A percentile compares a stretch with the other conserved stretches of the same genome.
Evolutionary conservation across 805 yeast species (phyloP).

Genomic region (Monosporozyma aerobia): DNA sequence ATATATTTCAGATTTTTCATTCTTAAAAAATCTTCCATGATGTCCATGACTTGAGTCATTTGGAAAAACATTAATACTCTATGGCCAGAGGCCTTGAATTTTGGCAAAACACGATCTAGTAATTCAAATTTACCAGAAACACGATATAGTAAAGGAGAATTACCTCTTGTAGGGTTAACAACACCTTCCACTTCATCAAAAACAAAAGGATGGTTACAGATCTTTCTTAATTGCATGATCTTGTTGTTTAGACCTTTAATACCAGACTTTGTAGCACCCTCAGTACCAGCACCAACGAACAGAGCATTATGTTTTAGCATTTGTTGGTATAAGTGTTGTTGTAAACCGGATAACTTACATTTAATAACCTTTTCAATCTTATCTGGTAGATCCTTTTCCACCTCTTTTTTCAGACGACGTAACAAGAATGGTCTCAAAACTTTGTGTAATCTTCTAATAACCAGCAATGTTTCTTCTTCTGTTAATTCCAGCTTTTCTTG

Average conservation of each 20-base stretch:
- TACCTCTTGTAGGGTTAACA: slow-evolving; percentile 63
- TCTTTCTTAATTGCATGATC: slow-evolving; percentile 90
- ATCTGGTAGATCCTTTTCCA: slow-evolving; percentile 90
- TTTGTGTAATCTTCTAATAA: slow-evolving; percentile 90
- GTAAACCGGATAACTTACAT: slow-evolving; percentile 85
- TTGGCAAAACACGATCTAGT: slow-evolving; percentile 79
- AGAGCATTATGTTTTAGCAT: slow-evolving; percentile 79
- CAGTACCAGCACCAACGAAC: slow-evolving; percentile 59
- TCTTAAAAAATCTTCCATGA: slow-evolving; percentile 91
- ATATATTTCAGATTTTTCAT: slow-evolving; percentile 65
- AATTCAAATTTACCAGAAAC: slow-evolving; percentile 89
- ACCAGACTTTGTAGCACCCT: slow-evolving; percentile 35
- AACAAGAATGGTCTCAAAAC: slow-evolving; percentile 88
- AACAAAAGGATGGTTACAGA: slow-evolving; percentile 96
- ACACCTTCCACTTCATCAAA: slow-evolving; percentile 87
- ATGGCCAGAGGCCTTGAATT: slow-evolving; percentile 78
- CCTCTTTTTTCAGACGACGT: slow-evolving; percentile 93
- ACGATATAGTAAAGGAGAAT: slow-evolving; percentile 78
- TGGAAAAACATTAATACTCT: slow-evolving; percentile 89
- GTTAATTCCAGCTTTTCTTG: slow-evolving; percentile 87
- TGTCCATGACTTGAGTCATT: slow-evolving; percentile 98
- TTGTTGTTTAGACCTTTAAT: slow-evolving; percentile 86
- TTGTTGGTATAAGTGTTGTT: slow-evolving; percentile 75
- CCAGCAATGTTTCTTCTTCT: slow-evolving; percentile 92
- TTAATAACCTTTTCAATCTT: slow-evolving; percentile 93